Evolutionary conservation across 1,284 basidiomycete species (phyloP).

Genomic region (Pseudozyma sp.): DNA sequence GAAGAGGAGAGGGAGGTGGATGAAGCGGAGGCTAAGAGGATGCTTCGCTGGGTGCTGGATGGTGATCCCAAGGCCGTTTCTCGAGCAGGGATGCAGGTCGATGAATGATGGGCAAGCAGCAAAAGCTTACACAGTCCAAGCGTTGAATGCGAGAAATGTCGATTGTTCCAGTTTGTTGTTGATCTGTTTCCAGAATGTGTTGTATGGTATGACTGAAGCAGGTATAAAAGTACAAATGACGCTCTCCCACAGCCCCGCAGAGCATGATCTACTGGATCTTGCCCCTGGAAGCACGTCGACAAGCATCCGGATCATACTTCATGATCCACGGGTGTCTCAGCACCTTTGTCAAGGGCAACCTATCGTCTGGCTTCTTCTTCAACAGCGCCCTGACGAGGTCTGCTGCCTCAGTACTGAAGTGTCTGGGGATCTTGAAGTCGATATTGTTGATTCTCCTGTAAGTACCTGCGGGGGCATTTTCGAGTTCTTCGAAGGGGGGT

Average conservation of each 20-base stretch:
- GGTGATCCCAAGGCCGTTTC: background rate
- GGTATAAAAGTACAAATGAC: background rate
- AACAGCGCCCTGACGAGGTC: constrained; percentile 75
- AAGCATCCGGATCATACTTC: constrained; percentile 73
- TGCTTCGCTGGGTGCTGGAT: constrained; percentile 28
- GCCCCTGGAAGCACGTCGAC: constrained; percentile 51
- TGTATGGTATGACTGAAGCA: background rate
- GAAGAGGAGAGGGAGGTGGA: constrained; percentile 6
- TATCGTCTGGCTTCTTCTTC: constrained; percentile 83
- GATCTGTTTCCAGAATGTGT: too few species aligned
- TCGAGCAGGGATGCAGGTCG: background rate
- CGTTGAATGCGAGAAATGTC: too few species aligned
- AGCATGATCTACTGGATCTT: constrained; percentile 34
- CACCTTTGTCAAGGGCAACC: constrained; percentile 84
- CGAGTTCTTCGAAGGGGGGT: constrained; percentile 87
- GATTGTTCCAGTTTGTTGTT: too few species aligned
- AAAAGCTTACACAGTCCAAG: too few species aligned
- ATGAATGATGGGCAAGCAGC: too few species aligned
- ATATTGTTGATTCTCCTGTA: constrained; percentile 61
- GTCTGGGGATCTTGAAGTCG: constrained; percentile 59
- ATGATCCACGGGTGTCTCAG: constrained; percentile 91
- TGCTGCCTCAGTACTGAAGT: constrained; percentile 54
- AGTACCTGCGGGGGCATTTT: constrained; percentile 73
- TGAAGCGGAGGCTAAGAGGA: constrained; percentile 15
- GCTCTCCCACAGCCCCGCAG: too few species aligned